phyloP scores from a whole-genome alignment of 2,329 filamentous ascomycete genomes.

The Gnomoniopsis smithogilvyi region DNA sequence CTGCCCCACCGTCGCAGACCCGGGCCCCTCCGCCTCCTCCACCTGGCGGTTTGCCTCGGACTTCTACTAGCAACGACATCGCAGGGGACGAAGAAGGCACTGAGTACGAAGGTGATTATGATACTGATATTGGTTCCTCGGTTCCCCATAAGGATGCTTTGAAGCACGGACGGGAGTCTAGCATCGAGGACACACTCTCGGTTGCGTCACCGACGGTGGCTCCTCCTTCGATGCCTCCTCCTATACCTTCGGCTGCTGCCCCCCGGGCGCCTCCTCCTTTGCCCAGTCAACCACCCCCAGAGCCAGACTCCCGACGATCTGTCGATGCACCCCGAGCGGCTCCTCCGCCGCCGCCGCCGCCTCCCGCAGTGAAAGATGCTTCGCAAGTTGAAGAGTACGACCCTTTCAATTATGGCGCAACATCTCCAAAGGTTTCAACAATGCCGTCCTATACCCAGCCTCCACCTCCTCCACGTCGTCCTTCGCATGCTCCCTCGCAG shows the following conservation, averaged over 20 bases:
- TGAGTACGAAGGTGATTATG: constrained; percentile 96
- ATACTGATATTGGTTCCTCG: constrained; percentile 93
- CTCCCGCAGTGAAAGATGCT: constrained; percentile 42
- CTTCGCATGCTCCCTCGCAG: constrained; percentile 41
- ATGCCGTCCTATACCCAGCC: constrained; percentile 29
- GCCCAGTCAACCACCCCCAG: constrained; percentile 54
- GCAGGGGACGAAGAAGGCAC: constrained; percentile 72
- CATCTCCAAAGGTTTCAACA: constrained; percentile 25
- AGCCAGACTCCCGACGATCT: constrained; percentile 56
- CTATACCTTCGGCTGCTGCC: constrained; percentile 49
- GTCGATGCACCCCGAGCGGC: constrained; percentile 67
- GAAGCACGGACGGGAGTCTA: constrained; percentile 77
- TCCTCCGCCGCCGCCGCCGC: constrained; percentile 63
- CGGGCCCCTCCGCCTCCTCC: constrained; percentile 69
- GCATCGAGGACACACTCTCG: constrained; percentile 65
- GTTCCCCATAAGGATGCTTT: constrained; percentile 92
- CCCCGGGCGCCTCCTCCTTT: constrained; percentile 57
- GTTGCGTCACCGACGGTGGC: constrained; percentile 53
- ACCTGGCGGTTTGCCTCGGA: constrained; percentile 50
- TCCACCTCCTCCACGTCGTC: constrained; percentile 25
- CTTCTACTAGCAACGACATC: constrained; percentile 56
- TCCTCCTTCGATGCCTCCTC: constrained; percentile 49
- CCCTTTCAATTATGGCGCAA: constrained; percentile 54
- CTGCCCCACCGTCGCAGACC: constrained; percentile 46
- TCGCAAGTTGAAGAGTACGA: constrained; percentile 64